A percentile compares a stretch with the other conserved stretches of the same genome.
phyloP scores from a whole-genome alignment of 139 green algal species.

The Chlamydomonas eustigma region DNA sequence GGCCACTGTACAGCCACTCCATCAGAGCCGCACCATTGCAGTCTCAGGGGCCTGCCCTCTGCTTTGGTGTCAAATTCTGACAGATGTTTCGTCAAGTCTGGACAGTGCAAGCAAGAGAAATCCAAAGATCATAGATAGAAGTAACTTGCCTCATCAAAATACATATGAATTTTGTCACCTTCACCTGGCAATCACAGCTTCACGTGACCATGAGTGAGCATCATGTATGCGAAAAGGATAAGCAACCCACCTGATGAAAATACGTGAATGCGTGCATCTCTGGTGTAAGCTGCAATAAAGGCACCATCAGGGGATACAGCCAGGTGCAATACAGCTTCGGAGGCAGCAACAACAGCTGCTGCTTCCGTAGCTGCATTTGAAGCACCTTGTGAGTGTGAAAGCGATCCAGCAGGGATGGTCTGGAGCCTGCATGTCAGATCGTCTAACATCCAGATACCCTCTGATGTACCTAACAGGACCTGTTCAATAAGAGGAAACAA shows the following conservation, averaged over 20 bases:
- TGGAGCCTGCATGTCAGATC: constrained; percentile 28
- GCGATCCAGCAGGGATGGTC: neutral
- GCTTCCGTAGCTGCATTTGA: too few relatives aligned
- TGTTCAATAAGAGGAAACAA: constrained; percentile 27
- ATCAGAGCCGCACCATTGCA: constrained; percentile 84
- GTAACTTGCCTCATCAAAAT: too few relatives aligned
- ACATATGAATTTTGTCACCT: too few relatives aligned
- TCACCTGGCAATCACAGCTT: too few relatives aligned
- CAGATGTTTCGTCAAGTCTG: constrained; percentile 64
- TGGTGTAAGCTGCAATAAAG: constrained; percentile 64
- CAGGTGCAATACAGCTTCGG: constrained; percentile 34
- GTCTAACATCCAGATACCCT: constrained; percentile 53
- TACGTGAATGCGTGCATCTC: constrained; percentile 40
- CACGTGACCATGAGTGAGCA: too few relatives aligned
- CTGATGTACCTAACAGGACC: constrained; percentile 60
- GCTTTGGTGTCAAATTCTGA: constrained; percentile 67
- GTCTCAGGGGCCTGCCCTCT: constrained; percentile 39
- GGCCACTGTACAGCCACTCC: constrained; percentile 74
- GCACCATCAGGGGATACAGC: constrained; percentile 57
- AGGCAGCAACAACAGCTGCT: neutral
- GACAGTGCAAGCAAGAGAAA: neutral
- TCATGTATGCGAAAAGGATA: too few relatives aligned
- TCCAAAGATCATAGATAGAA: too few relatives aligned
- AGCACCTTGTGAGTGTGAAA: neutral
- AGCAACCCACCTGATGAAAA: constrained; percentile 32